Evolutionary conservation across 257 asterid species (phyloP).

Genomic region (Orobanche coerulescens): DNA sequence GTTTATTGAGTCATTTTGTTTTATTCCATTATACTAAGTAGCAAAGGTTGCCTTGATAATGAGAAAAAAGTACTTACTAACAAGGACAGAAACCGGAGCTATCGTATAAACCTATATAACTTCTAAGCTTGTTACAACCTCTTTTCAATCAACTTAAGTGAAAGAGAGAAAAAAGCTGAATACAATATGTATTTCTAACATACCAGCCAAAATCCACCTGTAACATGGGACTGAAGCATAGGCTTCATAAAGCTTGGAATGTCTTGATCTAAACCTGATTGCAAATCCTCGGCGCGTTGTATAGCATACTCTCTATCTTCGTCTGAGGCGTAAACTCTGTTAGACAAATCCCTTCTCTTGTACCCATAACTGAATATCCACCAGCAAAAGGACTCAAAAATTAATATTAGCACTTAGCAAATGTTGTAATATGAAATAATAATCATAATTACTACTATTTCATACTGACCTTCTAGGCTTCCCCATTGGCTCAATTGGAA

Average conservation of each 20-base stretch:
- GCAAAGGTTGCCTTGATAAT: background rate
- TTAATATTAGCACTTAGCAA: background rate
- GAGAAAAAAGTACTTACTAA: background rate
- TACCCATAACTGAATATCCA: conserved; percentile 28
- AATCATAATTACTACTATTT: no score
- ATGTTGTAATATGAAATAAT: background rate
- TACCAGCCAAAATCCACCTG: conserved; percentile 75
- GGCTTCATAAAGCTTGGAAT: conserved; percentile 53
- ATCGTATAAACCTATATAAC: no score
- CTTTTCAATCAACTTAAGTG: background rate
- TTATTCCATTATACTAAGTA: no score
- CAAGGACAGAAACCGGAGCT: background rate
- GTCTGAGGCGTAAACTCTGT: conserved; percentile 57
- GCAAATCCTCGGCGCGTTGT: conserved; percentile 46
- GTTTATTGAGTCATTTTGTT: no score
- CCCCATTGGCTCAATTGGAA: conserved; percentile 47
- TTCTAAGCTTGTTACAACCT: background rate
- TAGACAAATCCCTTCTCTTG: conserved; percentile 45
- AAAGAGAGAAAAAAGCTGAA: background rate
- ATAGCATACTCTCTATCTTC: conserved; percentile 38
- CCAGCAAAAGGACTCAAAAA: background rate
- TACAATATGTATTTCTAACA: background rate
- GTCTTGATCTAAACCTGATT: conserved; percentile 34
- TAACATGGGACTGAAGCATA: conserved; percentile 64
- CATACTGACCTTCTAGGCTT: conserved; percentile 46